Conservation (phyloP, 2,329 filamentous ascomycete species). For the Epichloe glyceriae region DNA sequence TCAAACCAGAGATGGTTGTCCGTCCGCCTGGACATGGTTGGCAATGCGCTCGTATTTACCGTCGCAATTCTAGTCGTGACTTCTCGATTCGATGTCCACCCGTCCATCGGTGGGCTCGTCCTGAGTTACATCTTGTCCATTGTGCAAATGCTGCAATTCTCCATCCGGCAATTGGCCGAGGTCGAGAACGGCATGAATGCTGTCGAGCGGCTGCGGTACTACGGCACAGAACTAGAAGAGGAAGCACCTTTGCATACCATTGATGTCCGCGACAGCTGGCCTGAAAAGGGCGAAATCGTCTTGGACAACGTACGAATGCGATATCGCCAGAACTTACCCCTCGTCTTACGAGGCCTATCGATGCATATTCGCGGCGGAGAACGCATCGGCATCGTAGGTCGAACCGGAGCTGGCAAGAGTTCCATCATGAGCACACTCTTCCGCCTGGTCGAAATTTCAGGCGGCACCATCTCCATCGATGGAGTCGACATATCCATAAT, state of each 20-base stretch:
- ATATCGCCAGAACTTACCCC: constrained; percentile 57
- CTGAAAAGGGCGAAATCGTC: constrained; percentile 68
- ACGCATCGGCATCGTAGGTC: constrained; percentile 68
- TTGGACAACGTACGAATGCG: constrained; percentile 70
- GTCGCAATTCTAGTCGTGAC: constrained; percentile 87
- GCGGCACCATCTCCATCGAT: constrained; percentile 51
- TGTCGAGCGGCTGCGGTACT: constrained; percentile 83
- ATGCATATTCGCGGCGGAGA: constrained; percentile 67
- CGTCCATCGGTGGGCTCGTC: constrained; percentile 76
- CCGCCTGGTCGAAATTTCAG: constrained; percentile 55
- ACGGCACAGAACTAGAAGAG: constrained; percentile 74
- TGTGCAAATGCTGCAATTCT: constrained; percentile 93
- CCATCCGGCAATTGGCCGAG: constrained; percentile 83
- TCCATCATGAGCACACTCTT: constrained; percentile 76
- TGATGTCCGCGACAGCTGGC: constrained; percentile 66
- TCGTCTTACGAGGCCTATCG: constrained; percentile 56
- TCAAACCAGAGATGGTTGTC: constrained; percentile 92
- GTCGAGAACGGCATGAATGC: constrained; percentile 98
- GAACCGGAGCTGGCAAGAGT: constrained; percentile 72
- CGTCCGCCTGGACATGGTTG: constrained; percentile 70
- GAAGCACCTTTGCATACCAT: constrained; percentile 73
- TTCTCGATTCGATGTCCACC: constrained; percentile 71
- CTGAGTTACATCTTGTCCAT: constrained; percentile 88
- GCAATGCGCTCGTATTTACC: constrained; percentile 72
- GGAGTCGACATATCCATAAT: constrained; percentile 58